Evolutionary conservation across 1,284 basidiomycete genomes (phyloP).

Genomic region (Coniophora puteana): DNA sequence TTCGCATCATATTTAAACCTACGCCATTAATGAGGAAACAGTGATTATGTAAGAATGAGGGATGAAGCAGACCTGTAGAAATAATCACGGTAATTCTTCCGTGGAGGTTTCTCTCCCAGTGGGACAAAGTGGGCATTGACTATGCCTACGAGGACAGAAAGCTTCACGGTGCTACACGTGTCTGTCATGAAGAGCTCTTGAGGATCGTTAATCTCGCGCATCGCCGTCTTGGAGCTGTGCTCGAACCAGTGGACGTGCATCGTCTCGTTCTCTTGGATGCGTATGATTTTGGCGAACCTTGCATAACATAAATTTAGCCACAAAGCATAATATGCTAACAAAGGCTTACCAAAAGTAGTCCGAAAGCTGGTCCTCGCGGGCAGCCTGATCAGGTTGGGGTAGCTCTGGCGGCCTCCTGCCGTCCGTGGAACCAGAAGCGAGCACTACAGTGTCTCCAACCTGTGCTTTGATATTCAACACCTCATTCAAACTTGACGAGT

Average conservation of each 20-base stretch:
- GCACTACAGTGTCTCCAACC: slow-evolving; percentile 55
- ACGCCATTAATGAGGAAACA: not conserved
- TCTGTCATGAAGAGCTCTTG: slow-evolving; percentile 63
- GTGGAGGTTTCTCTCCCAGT: slow-evolving; percentile 11
- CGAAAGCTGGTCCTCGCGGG: slow-evolving; percentile 35
- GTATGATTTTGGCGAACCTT: slow-evolving; percentile 68
- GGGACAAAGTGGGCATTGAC: slow-evolving; percentile 36
- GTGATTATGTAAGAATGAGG: not conserved
- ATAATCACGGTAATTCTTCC: slow-evolving; percentile 37
- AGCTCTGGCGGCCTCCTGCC: slow-evolving; percentile 20
- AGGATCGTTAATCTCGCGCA: slow-evolving; percentile 53
- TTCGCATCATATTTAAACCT: slow-evolving; percentile 23
- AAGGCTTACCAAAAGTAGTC: slow-evolving; percentile 58
- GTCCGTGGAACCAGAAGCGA: slow-evolving; percentile 35
- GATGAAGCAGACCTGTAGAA: slow-evolving; percentile 52
- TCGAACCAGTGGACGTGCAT: slow-evolving; percentile 71
- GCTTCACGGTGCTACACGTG: slow-evolving; percentile 42
- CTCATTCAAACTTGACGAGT: slow-evolving; percentile 10
- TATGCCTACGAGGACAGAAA: slow-evolving; percentile 41
- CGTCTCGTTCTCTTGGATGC: slow-evolving; percentile 39
- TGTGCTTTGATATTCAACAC: too few species aligned
- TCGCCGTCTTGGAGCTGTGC: slow-evolving; percentile 54
- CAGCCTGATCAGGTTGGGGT: slow-evolving; percentile 29
- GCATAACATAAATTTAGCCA: slow-evolving; percentile 1
- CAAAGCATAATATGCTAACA: too few species aligned